Base-by-base conservation (phyloP, 495 filamentous ascomycete species). In the Cladorrhinum samala region DNA sequence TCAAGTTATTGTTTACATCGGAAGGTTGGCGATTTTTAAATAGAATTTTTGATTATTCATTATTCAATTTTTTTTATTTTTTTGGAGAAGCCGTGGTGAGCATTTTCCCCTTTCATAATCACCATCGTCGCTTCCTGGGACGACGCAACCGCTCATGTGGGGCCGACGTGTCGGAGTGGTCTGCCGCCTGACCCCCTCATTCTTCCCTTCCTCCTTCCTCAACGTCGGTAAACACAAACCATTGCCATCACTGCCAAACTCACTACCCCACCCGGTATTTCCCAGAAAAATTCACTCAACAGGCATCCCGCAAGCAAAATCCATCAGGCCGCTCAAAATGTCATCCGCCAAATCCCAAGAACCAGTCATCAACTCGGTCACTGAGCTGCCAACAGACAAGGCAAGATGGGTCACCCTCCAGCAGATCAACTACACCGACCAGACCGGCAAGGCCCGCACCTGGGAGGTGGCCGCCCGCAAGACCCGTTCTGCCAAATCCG, bases 401-500 rank as follows among this genome's bases (percentile, higher is more conserved):
- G 72, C 78, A 1, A 77, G 71, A 59, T 81, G 78, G 78, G 62
- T 78, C 25, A 69, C 72, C 16, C 71, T 81, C 30, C 65, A 74
- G 43, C 75, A 71, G 49, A 68, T 81, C 53, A 64, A 74, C 30
- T 81, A 75, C 70, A 60, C 63, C 18, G 78, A 81, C 65, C 74
- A 80, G 52, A 60, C 67, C 19, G 77, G 77, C 65, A 71, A 68
- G 27, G 6, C 68, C 2, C 75, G 78, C 42, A 68, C 72, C 33
- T 82, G 78, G 78, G 78, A 82, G 55, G 72, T 71, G 0, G 77
- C 77, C 1, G 64, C 68, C 20, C 74, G 78, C 57, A 79, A 79
- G 61, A 82, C 78, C 1, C 71, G 77, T 21, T 60, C 70, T 40
- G 40, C 20, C 5, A 67, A 61, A 9, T 61, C 71, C 1, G 78